Percentiles rank a stretch among this genome's conserved stretches.
phyloP scores from a whole-genome alignment of 148 eudicot genomes.

The Diospyros kaki region DNA sequence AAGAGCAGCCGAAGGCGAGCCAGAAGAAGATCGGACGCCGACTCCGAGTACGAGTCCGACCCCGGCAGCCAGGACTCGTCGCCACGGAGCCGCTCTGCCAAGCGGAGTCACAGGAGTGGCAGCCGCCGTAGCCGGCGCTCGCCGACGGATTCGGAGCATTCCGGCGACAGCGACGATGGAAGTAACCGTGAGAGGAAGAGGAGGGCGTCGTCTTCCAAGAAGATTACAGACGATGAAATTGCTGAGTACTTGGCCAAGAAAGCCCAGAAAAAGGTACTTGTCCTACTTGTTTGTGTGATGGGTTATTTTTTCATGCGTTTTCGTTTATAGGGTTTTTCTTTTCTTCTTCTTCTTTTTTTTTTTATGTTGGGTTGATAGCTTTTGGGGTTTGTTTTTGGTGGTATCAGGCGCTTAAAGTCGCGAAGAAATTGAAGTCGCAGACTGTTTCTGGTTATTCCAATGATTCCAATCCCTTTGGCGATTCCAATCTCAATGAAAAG shows the following conservation, averaged over 20 bases:
- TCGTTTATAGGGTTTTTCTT: constrained; percentile 2
- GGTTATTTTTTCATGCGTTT: not conserved
- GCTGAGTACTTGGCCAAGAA: constrained; percentile 70
- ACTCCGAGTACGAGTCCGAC: not conserved
- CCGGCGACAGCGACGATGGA: constrained; percentile 22
- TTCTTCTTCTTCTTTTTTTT: no score
- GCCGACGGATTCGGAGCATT: constrained; percentile 17
- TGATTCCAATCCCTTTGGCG: constrained; percentile 89
- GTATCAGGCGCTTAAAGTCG: constrained; percentile 53
- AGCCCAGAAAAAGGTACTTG: constrained; percentile 65
- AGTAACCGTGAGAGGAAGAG: constrained; percentile 25
- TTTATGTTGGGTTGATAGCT: not conserved
- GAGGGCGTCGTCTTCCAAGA: constrained; percentile 21
- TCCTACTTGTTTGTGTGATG: not conserved
- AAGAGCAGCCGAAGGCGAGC: constrained; percentile 16
- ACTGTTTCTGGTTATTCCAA: constrained; percentile 75
- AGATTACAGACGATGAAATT: constrained; percentile 55
- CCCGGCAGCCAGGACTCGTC: constrained; percentile 16
- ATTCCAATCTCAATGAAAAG: constrained; percentile 83
- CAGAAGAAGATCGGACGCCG: constrained; percentile 20
- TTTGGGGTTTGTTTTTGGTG: constrained; percentile 1
- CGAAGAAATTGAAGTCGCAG: constrained; percentile 70
- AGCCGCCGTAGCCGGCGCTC: constrained; percentile 27
- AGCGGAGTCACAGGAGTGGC: constrained; percentile 5
- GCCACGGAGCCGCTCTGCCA: not conserved